These are phyloP conservation scores for Poteriospumella lacustris DNA, from an alignment of 108 stramenopile genomes.

Conservation along the genomic window DNA sequence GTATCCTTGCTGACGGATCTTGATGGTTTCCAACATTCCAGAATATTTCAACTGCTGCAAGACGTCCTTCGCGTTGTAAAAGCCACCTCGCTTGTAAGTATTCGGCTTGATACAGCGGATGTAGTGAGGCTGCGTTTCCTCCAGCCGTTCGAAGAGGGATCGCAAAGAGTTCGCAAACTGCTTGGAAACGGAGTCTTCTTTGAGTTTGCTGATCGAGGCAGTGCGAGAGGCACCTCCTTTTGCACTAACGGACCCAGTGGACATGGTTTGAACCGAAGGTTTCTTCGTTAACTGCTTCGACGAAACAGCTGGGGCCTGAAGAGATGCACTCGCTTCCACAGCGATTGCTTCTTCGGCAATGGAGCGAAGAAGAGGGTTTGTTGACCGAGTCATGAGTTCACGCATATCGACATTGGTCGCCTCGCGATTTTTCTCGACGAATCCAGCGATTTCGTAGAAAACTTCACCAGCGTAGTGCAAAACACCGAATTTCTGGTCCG, in stretches of 20 bases:
- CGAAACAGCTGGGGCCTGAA: too few species aligned
- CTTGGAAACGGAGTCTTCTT: neutral
- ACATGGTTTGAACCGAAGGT: too few species aligned
- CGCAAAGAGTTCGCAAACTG: conserved; percentile 77
- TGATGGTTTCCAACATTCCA: conserved; percentile 97
- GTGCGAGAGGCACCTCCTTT: neutral
- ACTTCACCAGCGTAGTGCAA: conserved; percentile 89
- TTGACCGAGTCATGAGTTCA: neutral
- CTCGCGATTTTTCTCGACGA: conserved; percentile 9
- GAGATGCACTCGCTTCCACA: too few species aligned
- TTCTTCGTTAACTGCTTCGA: too few species aligned
- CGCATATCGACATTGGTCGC: neutral
- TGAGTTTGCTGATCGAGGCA: neutral
- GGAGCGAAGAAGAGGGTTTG: neutral
- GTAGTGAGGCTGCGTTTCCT: conserved; percentile 78
- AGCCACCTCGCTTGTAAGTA: conserved; percentile 42
- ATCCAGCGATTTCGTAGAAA: conserved; percentile 31
- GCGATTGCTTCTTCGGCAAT: too few species aligned
- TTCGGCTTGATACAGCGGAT: conserved; percentile 89
- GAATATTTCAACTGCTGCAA: conserved; percentile 85
- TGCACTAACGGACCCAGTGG: neutral
- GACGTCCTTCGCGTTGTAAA: neutral
- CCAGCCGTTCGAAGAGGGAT: conserved; percentile 68
- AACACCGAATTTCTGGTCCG: conserved; percentile 75
- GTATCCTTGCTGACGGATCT: conserved; percentile 86